A percentile compares a stretch with the other conserved stretches of the same genome.
These are phyloP conservation scores for Pholiota molesta DNA, from an alignment of 768 basidiomycete genomes.

Conservation along the genomic window DNA sequence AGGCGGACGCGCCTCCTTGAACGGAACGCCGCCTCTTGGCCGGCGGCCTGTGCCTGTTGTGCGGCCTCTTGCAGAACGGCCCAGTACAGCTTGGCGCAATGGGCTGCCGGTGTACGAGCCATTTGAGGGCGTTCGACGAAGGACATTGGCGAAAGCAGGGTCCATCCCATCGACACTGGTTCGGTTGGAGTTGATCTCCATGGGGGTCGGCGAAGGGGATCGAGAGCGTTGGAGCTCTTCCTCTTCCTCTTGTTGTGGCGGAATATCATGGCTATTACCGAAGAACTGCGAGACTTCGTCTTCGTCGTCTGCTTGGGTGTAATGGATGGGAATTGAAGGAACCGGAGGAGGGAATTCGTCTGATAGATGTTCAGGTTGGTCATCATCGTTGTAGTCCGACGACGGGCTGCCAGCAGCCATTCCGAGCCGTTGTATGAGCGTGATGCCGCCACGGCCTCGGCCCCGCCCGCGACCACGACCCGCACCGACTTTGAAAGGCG, in stretches of 20 bases:
- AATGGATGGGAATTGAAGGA: conserved; percentile 42
- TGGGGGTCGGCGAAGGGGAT: conserved; percentile 39
- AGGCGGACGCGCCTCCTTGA: conserved; percentile 69
- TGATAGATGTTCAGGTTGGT: conserved; percentile 25
- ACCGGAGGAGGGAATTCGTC: conserved; percentile 41
- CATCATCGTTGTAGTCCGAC: conserved; percentile 50
- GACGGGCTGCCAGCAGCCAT: conserved; percentile 57
- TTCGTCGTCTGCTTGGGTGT: conserved; percentile 39
- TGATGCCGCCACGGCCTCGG: conserved; percentile 50
- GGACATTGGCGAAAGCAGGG: conserved; percentile 79
- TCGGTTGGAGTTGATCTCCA: conserved; percentile 54
- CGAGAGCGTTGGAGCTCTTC: conserved; percentile 27
- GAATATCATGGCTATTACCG: conserved; percentile 27
- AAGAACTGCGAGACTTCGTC: conserved; percentile 41
- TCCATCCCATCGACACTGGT: conserved; percentile 88
- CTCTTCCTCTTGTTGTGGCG: conserved; percentile 29
- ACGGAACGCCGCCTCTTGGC: conserved; percentile 66
- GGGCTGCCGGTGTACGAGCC: conserved; percentile 58
- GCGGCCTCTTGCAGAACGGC: conserved; percentile 52
- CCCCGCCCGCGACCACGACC: conserved; percentile 57
- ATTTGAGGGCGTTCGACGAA: conserved; percentile 58
- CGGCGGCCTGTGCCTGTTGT: conserved; percentile 53
- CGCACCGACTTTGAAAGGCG: conserved; percentile 60
- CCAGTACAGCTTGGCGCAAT: conserved; percentile 59
- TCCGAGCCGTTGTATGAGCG: conserved; percentile 65